phyloP scores from a whole-genome alignment of 495 filamentous ascomycete genomes.

The Lasiosphaeriaceae sp. region DNA sequence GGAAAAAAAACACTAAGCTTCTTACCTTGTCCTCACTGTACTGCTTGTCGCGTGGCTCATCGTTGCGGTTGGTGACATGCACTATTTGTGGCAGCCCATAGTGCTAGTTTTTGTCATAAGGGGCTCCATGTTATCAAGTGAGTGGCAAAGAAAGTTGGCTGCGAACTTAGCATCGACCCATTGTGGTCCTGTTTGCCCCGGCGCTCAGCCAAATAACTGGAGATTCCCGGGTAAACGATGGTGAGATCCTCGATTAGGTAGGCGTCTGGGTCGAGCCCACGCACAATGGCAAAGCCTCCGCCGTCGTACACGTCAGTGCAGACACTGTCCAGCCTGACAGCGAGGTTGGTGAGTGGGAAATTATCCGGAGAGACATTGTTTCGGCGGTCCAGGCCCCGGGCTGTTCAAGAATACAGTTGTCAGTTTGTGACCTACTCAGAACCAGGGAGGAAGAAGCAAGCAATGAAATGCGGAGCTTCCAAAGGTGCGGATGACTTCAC shows the following conservation, averaged over 20 bases:
- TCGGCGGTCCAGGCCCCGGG: not conserved
- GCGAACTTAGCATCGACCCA: slow-evolving; percentile 2
- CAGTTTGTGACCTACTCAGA: not conserved
- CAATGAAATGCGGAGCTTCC: no score
- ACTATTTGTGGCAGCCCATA: no score
- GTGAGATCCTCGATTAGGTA: slow-evolving; percentile 1
- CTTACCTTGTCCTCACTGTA: no score
- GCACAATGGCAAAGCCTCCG: slow-evolving; percentile 43
- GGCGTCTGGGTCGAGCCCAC: slow-evolving; percentile 33
- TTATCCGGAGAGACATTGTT: not conserved
- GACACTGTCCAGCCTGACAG: not conserved
- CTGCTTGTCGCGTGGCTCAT: no score
- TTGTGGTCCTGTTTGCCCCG: slow-evolving; percentile 3
- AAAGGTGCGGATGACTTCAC: no score
- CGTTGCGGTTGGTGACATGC: no score
- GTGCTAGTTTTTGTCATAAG: no score
- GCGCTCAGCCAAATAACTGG: not conserved
- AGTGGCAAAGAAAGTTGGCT: no score
- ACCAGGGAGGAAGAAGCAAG: not conserved
- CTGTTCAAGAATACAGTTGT: not conserved
- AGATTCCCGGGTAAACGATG: not conserved
- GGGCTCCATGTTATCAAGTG: no score
- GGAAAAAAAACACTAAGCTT: no score
- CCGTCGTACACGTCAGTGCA: slow-evolving; percentile 30
- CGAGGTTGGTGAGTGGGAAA: slow-evolving; percentile 1